Evolutionary conservation across 129 eudicot species (phyloP).

Genomic region (Glebionis coronaria): DNA sequence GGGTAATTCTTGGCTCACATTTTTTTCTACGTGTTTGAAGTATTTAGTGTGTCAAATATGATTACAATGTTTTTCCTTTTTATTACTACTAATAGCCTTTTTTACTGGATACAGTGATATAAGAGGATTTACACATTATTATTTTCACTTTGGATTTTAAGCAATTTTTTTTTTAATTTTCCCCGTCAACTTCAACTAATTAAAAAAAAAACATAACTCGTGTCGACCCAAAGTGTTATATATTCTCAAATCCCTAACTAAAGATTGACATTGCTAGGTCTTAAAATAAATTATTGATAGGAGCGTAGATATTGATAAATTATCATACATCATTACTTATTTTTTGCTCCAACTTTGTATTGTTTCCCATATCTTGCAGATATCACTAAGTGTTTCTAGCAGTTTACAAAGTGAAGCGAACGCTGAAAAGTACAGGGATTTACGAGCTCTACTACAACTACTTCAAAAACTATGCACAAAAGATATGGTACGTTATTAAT

Average conservation of each 20-base stretch:
- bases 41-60: background rate
- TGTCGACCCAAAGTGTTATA: background rate
- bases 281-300: constrained; percentile 6
- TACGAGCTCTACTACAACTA: constrained; percentile 83
- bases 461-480: constrained; percentile 80
- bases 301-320: background rate
- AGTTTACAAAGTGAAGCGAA: constrained; percentile 79
- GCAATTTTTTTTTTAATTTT: background rate
- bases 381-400: constrained; percentile 73
- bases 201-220: background rate
- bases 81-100: background rate
- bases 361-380: constrained; percentile 39
- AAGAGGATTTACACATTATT: background rate
- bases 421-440: constrained; percentile 86
- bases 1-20: background rate
- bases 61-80: background rate
- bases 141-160: background rate
- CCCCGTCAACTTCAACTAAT: too few species aligned
- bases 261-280: background rate
- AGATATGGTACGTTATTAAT: constrained; percentile 59
- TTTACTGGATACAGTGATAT: background rate
- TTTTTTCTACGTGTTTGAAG: background rate
- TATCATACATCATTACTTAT: constrained; percentile 6
- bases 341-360: constrained; percentile 11
- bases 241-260: background rate